A percentile compares a stretch with the other conserved stretches of the same genome.
Conservation (phyloP, 805 yeast species). For the Lipomyces yamanashiensis region DNA sequence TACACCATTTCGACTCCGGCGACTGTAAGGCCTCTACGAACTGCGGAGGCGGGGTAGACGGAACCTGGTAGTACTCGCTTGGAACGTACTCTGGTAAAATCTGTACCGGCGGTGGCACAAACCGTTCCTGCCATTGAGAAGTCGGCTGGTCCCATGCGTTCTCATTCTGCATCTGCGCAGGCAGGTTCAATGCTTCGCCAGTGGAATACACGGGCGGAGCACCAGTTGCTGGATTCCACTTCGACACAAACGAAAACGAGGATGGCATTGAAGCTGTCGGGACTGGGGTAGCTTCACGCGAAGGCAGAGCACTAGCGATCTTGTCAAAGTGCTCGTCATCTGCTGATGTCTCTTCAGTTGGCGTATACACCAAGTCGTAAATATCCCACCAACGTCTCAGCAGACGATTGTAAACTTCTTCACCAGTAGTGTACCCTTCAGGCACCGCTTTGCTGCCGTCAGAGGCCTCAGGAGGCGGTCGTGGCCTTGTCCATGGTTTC, state of each 20-base stretch:
- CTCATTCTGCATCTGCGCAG: constrained; percentile 17
- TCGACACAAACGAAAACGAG: constrained; percentile 17
- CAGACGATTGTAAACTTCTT: constrained; percentile 21
- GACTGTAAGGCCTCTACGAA: not conserved
- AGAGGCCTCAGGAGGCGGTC: constrained; percentile 13
- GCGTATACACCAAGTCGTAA: constrained; percentile 1
- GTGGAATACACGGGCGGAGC: constrained; percentile 21
- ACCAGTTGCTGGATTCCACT: constrained; percentile 32
- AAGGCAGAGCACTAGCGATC: not conserved
- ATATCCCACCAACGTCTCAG: constrained; percentile 34
- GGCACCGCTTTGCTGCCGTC: constrained; percentile 11
- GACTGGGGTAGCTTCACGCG: constrained; percentile 5
- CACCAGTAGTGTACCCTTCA: constrained; percentile 9
- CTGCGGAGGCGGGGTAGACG: not conserved
- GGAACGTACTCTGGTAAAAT: constrained; percentile 15
- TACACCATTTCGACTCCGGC: constrained; percentile 1
- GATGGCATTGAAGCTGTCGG: constrained; percentile 1
- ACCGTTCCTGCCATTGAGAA: constrained; percentile 10
- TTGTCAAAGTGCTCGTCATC: not conserved
- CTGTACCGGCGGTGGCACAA: constrained; percentile 29
- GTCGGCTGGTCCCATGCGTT: constrained; percentile 33
- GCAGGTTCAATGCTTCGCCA: constrained; percentile 33
- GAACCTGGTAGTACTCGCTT: not conserved
- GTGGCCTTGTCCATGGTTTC: constrained; percentile 47
- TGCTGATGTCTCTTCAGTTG: not conserved